These are phyloP conservation scores for Chara braunii DNA, from an alignment of 139 green algal species.

Conservation along the genomic window DNA sequence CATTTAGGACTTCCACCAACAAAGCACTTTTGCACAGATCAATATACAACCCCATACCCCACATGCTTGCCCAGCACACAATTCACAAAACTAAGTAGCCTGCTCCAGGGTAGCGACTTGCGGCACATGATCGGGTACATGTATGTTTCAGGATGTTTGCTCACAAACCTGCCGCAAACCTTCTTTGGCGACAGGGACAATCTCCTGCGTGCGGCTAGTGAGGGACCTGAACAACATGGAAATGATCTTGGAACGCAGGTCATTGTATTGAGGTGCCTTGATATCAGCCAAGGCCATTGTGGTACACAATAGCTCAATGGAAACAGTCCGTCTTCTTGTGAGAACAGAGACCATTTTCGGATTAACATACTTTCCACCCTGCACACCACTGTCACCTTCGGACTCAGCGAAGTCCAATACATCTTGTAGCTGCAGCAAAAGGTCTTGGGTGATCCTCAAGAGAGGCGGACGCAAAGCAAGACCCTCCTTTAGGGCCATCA, in stretches of 20 bases:
- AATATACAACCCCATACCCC: too few species aligned
- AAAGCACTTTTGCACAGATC: too few species aligned
- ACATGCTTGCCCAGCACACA: too few species aligned
- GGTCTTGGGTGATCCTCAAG: constrained; percentile 36
- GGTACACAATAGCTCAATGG: constrained; percentile 70
- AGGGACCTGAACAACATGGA: constrained; percentile 62
- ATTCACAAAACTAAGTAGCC: too few species aligned
- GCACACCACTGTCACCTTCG: constrained; percentile 44
- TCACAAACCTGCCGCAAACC: constrained; percentile 40
- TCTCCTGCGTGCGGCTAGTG: constrained; percentile 42
- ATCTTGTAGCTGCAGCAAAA: constrained; percentile 48
- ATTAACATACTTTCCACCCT: constrained; percentile 27
- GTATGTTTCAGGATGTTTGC: too few species aligned
- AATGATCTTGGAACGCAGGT: constrained; percentile 54
- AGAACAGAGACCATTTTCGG: constrained; percentile 32
- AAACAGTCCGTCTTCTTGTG: constrained; percentile 55
- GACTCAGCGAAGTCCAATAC: constrained; percentile 49
- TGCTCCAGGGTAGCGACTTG: too few species aligned
- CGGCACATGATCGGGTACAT: too few species aligned
- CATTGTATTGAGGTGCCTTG: constrained; percentile 29
- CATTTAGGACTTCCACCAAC: too few species aligned
- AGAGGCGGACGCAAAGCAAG: constrained; percentile 45
- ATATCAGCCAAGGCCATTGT: constrained; percentile 63
- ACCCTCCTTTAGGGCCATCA: constrained; percentile 47
- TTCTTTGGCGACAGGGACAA: constrained; percentile 46